Conservation (phyloP, 1,284 basidiomycete species). For the Vanrija humicola region DNA sequence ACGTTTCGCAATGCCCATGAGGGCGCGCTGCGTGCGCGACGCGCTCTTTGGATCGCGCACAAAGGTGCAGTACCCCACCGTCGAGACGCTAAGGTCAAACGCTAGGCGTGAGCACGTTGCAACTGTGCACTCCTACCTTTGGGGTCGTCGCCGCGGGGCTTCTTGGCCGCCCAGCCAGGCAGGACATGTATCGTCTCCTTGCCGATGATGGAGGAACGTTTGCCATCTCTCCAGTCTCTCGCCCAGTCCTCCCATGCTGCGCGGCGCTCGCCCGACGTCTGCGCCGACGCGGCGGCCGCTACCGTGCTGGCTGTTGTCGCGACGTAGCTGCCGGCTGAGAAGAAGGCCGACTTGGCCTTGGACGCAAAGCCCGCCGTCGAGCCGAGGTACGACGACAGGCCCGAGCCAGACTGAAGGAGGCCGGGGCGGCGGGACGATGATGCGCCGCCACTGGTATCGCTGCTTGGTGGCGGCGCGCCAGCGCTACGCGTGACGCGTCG, state of each 20-base stretch:
- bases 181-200: constrained; percentile 31
- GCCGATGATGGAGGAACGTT: constrained; percentile 4
- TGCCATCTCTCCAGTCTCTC: constrained; percentile 10
- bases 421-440: not conserved
- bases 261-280: constrained; percentile 22
- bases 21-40: constrained; percentile 68
- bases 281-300: not conserved
- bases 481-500: not conserved
- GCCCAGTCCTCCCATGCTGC: constrained; percentile 18
- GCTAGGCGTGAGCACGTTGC: constrained; percentile 1
- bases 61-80: constrained; percentile 53
- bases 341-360: constrained; percentile 12
- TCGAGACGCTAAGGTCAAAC: constrained; percentile 12
- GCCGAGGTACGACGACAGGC: constrained; percentile 6
- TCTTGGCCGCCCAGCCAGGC: constrained; percentile 41
- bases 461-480: not conserved
- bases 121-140: not conserved
- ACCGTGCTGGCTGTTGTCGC: constrained; percentile 2
- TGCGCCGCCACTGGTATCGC: no score
- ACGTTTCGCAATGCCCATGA: constrained; percentile 74
- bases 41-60: constrained; percentile 60
- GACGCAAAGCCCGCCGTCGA: constrained; percentile 5
- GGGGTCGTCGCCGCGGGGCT: constrained; percentile 9
- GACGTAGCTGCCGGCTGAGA: constrained; percentile 5
- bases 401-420: not conserved